These are phyloP conservation scores for Cavenderia fasciculata DNA, from an alignment of 78 protist species.

Conservation along the genomic window DNA sequence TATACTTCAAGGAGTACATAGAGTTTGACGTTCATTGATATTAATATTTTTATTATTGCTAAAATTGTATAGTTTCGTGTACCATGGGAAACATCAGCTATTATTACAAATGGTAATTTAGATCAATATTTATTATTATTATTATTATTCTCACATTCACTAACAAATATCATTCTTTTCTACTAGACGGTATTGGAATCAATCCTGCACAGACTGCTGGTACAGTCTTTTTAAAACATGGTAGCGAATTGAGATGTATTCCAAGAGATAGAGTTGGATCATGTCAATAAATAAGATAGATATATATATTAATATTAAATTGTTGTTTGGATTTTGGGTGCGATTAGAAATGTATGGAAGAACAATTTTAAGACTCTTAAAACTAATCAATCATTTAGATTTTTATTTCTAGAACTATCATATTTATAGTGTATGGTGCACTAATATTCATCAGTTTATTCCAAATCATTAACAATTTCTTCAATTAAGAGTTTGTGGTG, in stretches of 20 bases:
- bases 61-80: conserved; percentile 79
- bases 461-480: too few relatives aligned
- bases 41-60: not conserved
- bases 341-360: too few relatives aligned
- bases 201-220: conserved; percentile 93
- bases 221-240: conserved; percentile 91
- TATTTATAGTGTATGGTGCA: too few relatives aligned
- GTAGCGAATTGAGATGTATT: conserved; percentile 88
- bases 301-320: too few relatives aligned
- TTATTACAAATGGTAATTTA: conserved; percentile 84
- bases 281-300: too few relatives aligned
- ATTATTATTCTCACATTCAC: not conserved
- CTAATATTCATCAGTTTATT: too few relatives aligned
- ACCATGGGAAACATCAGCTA: conserved; percentile 80
- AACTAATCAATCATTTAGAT: conserved; percentile 14
- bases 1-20: not conserved
- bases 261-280: conserved; percentile 92
- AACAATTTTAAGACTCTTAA: too few relatives aligned
- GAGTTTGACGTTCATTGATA: not conserved
- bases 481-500: too few relatives aligned
- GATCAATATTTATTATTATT: not conserved
- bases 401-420: too few relatives aligned
- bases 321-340: too few relatives aligned
- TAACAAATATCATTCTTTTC: not conserved
- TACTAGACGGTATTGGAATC: conserved; percentile 95